Conservation (phyloP, 345 rosid species). For the Firmiana major region DNA sequence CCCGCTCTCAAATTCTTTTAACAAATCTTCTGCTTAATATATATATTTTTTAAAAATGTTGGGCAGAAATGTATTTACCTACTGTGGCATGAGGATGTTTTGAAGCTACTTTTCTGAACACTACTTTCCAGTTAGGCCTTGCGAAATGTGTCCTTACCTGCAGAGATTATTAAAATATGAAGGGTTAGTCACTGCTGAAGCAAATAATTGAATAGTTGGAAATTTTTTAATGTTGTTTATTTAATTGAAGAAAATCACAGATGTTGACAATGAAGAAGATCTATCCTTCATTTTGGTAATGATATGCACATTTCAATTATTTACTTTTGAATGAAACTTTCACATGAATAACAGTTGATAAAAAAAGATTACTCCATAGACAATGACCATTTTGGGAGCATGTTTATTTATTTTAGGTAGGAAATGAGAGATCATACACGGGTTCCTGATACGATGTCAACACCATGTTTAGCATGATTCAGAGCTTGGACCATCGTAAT, state of each 20-base stretch:
- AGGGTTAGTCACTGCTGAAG: not conserved
- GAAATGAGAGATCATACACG: conserved; percentile 42
- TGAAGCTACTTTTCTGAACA: conserved; percentile 66
- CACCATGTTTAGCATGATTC: conserved; percentile 93
- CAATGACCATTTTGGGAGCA: not conserved
- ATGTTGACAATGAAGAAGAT: not conserved
- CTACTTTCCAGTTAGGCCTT: conserved; percentile 94
- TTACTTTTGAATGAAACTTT: not conserved
- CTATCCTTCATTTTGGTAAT: not conserved
- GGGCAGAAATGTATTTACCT: conserved; percentile 39
- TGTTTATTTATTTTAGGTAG: not conserved
- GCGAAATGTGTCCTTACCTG: conserved; percentile 98
- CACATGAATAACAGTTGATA: not conserved
- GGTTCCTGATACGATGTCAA: conserved; percentile 93
- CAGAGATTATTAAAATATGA: conserved; percentile 4
- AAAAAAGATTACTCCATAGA: not conserved
- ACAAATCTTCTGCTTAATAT: not conserved
- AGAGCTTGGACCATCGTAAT: conserved; percentile 98
- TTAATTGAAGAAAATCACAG: not conserved
- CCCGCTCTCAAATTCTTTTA: not conserved
- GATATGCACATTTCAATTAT: not conserved
- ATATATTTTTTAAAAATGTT: too few relatives aligned
- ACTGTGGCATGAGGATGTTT: conserved; percentile 83
- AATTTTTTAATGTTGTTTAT: not conserved
- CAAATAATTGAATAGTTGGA: too few relatives aligned